Conservation (phyloP, 495 filamentous ascomycete genomes). For the Xylaria longipes region DNA sequence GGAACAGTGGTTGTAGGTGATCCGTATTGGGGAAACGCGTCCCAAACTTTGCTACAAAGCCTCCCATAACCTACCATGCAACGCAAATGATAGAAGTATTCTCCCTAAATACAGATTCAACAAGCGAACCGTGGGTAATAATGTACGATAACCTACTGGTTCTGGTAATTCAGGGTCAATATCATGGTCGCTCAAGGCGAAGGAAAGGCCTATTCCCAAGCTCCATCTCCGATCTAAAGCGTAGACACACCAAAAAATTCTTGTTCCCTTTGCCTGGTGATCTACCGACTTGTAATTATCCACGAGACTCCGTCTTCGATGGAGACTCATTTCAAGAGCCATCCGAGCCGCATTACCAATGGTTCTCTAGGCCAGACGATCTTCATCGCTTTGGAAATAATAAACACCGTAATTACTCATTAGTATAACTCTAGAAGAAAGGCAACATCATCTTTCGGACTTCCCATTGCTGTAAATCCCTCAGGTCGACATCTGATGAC, state of each 20-base stretch:
- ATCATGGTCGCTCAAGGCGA: constrained; percentile 72
- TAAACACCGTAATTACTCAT: constrained; percentile 62
- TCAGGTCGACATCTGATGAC: constrained; percentile 18
- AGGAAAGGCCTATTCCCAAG: constrained; percentile 71
- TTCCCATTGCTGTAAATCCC: constrained; percentile 22
- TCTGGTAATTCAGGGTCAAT: constrained; percentile 71
- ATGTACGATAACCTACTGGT: background rate
- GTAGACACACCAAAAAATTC: constrained; percentile 73
- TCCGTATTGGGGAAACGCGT: constrained; percentile 49
- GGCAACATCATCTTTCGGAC: background rate
- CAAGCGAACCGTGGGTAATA: background rate
- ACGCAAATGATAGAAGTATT: constrained; percentile 59
- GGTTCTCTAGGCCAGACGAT: constrained; percentile 68
- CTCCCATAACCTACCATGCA: constrained; percentile 69
- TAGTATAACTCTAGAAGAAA: background rate
- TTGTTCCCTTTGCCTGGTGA: constrained; percentile 57
- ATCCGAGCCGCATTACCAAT: constrained; percentile 69
- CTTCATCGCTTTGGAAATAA: constrained; percentile 72
- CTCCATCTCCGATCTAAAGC: constrained; percentile 74
- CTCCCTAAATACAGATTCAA: background rate
- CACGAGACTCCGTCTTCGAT: constrained; percentile 67
- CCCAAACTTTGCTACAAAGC: constrained; percentile 73
- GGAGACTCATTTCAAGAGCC: constrained; percentile 71
- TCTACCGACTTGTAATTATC: constrained; percentile 60
- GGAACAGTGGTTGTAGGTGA: constrained; percentile 50